Conservation (phyloP, 805 yeast genomes). For the Wickerhamomyces tratensis region DNA sequence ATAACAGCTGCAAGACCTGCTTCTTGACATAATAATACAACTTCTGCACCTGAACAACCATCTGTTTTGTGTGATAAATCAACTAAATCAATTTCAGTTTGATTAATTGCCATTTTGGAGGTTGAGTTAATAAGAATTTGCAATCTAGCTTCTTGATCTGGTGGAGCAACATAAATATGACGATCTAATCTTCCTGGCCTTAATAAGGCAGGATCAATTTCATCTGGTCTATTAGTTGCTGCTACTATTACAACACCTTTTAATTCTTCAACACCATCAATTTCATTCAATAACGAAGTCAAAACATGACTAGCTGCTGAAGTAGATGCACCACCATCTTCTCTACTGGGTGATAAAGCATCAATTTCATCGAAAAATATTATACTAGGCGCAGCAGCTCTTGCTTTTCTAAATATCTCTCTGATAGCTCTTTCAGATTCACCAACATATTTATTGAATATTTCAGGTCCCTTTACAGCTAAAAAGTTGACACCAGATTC, state of each 20-base stretch:
- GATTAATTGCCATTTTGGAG: conserved; percentile 45
- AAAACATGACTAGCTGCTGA: conserved; percentile 77
- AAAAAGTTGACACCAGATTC: conserved; percentile 90
- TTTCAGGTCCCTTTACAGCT: conserved; percentile 96
- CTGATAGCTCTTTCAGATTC: conserved; percentile 91
- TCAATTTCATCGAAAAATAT: conserved; percentile 96
- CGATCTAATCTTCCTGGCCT: conserved; percentile 96
- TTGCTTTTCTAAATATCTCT: conserved; percentile 85
- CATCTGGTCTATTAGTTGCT: conserved; percentile 93
- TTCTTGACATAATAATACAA: conserved; percentile 84
- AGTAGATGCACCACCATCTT: conserved; percentile 39
- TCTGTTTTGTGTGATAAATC: conserved; percentile 56
- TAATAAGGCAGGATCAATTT: conserved; percentile 84
- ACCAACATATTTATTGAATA: conserved; percentile 91
- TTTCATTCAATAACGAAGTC: conserved; percentile 85
- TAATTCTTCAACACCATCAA: conserved; percentile 94
- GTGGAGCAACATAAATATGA: conserved; percentile 88
- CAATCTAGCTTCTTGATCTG: conserved; percentile 69
- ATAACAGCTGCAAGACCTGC: conserved; percentile 93
- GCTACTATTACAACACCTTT: conserved; percentile 92
- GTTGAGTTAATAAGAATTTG: conserved; percentile 72
- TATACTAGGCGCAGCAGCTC: conserved; percentile 92
- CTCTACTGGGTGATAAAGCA: conserved; percentile 77
- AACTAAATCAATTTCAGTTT: conserved; percentile 36
- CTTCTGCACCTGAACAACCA: conserved; percentile 97